Base-by-base conservation (phyloP, 257 asterid genomes). In the Voacanga thouarsii region DNA sequence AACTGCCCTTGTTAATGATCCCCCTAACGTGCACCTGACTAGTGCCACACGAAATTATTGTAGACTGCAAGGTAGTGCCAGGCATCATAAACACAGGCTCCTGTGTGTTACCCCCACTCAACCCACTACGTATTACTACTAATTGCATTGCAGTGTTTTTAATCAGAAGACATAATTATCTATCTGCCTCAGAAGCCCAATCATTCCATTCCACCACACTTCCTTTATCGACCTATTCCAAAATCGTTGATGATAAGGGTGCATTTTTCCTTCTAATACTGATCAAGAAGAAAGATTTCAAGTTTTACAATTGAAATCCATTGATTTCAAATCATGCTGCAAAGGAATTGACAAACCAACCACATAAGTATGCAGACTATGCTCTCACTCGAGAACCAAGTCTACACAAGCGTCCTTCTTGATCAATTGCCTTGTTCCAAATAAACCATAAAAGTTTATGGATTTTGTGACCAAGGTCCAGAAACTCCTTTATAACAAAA, bases 91-190 rank as follows among this genome's bases (percentile, higher is more conserved):
- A 75, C 43, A 12, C 69, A 57, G 37, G 28, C 78, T n/a, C 6
- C 44, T 43, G n/a, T 28, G 21, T n/a, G 70, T 44, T 37, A 37
- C 23, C 60, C 60, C 45, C 37, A 59, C 60, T 26, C 64, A 7
- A 3, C 26, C 19, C 11, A 18, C 49, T 65, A 65, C 71, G 15
- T 19, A 23, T 28, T 3, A 15, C 39, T n/a, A 59, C 59, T 41
- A n/a, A 41, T 57, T 57, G 56, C 43, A 4, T 57, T 21, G 24
- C 47, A 59, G 56, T 56, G 67, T 18, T 15, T 37, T 55, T 37
- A 12, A 39, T 9, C 56, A 43, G 60, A 60, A 37, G 70, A 75
- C 18, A 60, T 75, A 60, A 60, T 60, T 75, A 59, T 24, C 66
- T 73, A 7, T 51, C 57, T 51, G 30, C 56, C 26, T 43, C 78